Conservation (phyloP, 129 eudicot species). For the Pittosporum tobira region DNA sequence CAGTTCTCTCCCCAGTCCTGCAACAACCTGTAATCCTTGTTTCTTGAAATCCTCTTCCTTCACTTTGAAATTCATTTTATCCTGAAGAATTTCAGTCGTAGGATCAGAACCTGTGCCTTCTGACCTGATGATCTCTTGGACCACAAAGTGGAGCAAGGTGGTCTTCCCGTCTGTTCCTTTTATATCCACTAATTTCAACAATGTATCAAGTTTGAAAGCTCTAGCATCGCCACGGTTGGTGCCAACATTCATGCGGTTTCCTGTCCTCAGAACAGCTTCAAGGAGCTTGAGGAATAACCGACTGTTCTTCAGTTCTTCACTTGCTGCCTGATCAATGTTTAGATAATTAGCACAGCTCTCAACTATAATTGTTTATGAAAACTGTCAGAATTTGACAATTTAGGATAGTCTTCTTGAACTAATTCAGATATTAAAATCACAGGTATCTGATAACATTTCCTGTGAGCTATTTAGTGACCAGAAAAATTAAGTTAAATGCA, state of each 20-base stretch:
- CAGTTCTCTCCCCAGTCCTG: conserved; percentile 73
- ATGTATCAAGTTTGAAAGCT: conserved; percentile 87
- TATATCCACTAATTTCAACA: conserved; percentile 72
- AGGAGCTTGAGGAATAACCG: conserved; percentile 87
- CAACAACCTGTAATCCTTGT: conserved; percentile 70
- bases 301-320: conserved; percentile 74
- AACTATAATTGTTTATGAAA: background rate
- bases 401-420: background rate
- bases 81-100: conserved; percentile 18
- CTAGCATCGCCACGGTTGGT: conserved; percentile 93
- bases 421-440: background rate
- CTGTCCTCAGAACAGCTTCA: conserved; percentile 88
- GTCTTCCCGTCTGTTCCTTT: conserved; percentile 98
- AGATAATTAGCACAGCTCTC: conserved; percentile 13
- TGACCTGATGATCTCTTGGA: conserved; percentile 86
- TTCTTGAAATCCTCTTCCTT: conserved; percentile 63
- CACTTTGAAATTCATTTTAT: conserved; percentile 26
- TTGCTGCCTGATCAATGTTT: conserved; percentile 54
- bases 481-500: too few relatives aligned
- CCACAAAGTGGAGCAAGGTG: conserved; percentile 94
- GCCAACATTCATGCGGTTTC: conserved; percentile 94
- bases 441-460: background rate
- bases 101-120: conserved; percentile 47
- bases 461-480: background rate
- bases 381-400: background rate